Evolutionary conservation across 2,329 filamentous ascomycete species (phyloP).

Genomic region (Ophiostoma ulmi): DNA sequence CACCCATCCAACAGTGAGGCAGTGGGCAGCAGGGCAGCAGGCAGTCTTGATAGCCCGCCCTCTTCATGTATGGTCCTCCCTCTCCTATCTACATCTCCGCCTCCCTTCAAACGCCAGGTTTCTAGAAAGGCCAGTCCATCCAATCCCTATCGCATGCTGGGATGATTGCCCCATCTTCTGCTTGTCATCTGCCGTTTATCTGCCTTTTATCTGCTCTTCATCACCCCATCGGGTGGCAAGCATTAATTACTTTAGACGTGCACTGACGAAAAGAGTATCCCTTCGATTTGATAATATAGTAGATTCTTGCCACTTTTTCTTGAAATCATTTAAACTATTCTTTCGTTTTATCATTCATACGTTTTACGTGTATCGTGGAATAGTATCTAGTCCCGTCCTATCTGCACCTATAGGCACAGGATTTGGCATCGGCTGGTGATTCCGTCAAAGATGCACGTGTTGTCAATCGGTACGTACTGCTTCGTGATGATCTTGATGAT

Average conservation of each 20-base stretch:
- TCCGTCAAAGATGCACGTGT: slow-evolving; percentile 66
- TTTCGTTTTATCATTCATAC: not conserved
- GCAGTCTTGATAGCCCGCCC: not conserved
- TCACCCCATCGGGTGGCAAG: not conserved
- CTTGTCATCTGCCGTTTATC: not conserved
- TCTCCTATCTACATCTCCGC: not conserved
- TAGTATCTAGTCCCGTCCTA: not conserved
- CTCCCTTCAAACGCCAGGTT: not conserved
- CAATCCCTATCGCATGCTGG: not conserved
- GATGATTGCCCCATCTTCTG: no score
- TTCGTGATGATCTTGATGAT: slow-evolving; percentile 82
- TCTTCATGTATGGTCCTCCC: not conserved
- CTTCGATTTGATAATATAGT: not conserved
- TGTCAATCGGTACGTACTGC: slow-evolving; percentile 67
- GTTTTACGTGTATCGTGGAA: not conserved
- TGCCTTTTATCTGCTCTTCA: not conserved
- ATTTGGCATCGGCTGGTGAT: slow-evolving; percentile 59
- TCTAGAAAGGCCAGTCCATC: not conserved
- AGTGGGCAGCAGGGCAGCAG: not conserved
- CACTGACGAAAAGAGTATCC: not conserved
- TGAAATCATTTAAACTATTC: not conserved
- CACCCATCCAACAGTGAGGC: not conserved
- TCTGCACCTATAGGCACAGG: slow-evolving; percentile 32
- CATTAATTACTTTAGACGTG: not conserved
- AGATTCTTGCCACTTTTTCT: not conserved